A percentile compares a stretch with the other conserved stretches of the same genome.
phyloP scores from a whole-genome alignment of 2,329 filamentous ascomycete genomes.

The Westerdykella sp. region DNA sequence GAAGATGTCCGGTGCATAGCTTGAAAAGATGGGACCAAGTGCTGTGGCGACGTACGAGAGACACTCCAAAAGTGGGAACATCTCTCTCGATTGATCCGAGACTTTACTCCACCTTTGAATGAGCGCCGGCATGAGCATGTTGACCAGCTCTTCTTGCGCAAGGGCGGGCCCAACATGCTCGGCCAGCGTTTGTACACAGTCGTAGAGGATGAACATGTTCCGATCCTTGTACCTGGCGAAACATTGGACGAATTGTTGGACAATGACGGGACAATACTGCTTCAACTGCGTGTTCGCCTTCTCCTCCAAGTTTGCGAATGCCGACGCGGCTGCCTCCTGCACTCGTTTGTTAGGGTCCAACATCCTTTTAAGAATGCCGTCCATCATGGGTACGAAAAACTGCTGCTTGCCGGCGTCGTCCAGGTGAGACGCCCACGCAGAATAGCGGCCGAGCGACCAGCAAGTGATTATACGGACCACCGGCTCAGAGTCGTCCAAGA shows the following conservation, averaged over 20 bases:
- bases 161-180: constrained; percentile 81
- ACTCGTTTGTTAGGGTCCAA: constrained; percentile 96
- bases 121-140: constrained; percentile 85
- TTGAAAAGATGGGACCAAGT: constrained; percentile 72
- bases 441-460: constrained; percentile 93
- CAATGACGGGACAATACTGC: constrained; percentile 83
- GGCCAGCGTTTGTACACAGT: constrained; percentile 94
- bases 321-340: constrained; percentile 90
- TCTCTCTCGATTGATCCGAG: constrained; percentile 79
- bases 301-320: constrained; percentile 93
- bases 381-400: constrained; percentile 95
- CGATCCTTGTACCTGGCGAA: constrained; percentile 96
- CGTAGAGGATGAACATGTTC: constrained; percentile 98
- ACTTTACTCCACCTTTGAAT: constrained; percentile 84
- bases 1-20: constrained; percentile 83
- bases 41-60: constrained; percentile 89
- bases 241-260: constrained; percentile 85
- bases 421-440: constrained; percentile 79
- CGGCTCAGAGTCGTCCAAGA: constrained; percentile 78
- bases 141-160: constrained; percentile 72
- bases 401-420: constrained; percentile 61
- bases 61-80: constrained; percentile 94
- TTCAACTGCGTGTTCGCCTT: constrained; percentile 75
- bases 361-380: constrained; percentile 90
- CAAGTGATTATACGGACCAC: constrained; percentile 95